These are phyloP conservation scores for Rhizoclosmatium sp. DNA, from an alignment of 192 early-diverging fungal genomes.

Conservation along the genomic window DNA sequence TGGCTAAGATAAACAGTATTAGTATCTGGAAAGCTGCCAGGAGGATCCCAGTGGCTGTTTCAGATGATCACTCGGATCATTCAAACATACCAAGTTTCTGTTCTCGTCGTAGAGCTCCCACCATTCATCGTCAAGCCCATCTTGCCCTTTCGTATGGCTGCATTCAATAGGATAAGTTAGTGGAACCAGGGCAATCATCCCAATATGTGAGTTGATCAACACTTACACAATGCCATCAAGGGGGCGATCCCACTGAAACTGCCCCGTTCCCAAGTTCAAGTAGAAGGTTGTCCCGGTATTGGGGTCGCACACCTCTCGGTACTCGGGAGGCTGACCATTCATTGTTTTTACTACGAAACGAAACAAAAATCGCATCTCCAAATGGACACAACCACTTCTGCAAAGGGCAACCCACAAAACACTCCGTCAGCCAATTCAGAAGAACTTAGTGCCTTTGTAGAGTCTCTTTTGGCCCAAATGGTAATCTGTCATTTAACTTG, in stretches of 20 bases:
- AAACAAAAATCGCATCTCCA: not conserved
- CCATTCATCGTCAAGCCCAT: constrained; percentile 89
- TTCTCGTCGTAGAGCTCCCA: constrained; percentile 95
- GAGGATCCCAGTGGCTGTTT: not conserved
- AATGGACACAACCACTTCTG: not conserved
- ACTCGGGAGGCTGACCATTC: constrained; percentile 13
- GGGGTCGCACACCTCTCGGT: constrained; percentile 50
- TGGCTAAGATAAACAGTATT: constrained; percentile 51
- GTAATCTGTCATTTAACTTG: constrained; percentile 1
- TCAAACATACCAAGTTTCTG: constrained; percentile 63
- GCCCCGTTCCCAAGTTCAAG: constrained; percentile 74
- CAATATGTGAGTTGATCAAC: not conserved
- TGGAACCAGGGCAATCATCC: not conserved
- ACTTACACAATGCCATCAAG: constrained; percentile 71
- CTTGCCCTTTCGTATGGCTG: constrained; percentile 62
- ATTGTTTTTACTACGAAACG: too few species aligned
- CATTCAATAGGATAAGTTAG: not conserved
- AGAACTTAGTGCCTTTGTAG: constrained; percentile 38
- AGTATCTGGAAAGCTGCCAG: not conserved
- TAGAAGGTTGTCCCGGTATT: constrained; percentile 62
- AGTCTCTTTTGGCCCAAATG: constrained; percentile 37
- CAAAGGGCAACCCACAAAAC: constrained; percentile 3
- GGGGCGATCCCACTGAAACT: constrained; percentile 78
- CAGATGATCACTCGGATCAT: not conserved
- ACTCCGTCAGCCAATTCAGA: constrained; percentile 19